Percentiles rank a stretch among this genome's conserved stretches.
phyloP scores from a whole-genome alignment of 2,329 filamentous ascomycete species.

The Fusarium nodosum region DNA sequence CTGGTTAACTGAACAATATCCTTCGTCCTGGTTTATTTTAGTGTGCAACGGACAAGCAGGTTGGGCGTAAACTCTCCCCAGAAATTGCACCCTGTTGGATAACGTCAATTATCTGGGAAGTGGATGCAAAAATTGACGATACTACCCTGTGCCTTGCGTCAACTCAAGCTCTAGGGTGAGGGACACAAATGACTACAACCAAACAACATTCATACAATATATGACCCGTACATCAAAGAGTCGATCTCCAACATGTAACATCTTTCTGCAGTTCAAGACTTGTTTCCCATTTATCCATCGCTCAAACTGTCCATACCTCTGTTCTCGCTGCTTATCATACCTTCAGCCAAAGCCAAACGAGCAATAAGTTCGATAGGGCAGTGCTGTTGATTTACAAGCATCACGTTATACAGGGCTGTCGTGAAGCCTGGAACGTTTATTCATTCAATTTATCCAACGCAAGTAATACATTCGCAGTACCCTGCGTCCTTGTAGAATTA shows the following conservation, averaged over 20 bases:
- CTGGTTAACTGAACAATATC: background rate
- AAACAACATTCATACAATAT: background rate
- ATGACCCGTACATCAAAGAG: background rate
- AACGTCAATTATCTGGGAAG: slow-evolving; percentile 16
- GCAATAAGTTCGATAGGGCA: background rate
- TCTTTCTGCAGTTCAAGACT: background rate
- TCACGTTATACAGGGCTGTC: slow-evolving; percentile 3
- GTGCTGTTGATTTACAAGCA: background rate
- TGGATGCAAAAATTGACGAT: background rate
- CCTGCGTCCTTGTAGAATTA: background rate
- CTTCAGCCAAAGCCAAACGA: background rate
- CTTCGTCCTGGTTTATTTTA: background rate
- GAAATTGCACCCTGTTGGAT: background rate
- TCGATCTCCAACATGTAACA: background rate
- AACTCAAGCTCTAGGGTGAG: background rate
- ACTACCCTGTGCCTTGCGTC: background rate
- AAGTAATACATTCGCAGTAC: slow-evolving; percentile 6
- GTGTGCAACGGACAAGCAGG: background rate
- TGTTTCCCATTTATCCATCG: background rate
- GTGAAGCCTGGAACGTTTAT: background rate
- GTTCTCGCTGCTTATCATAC: background rate
- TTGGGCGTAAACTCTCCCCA: background rate
- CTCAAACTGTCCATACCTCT: background rate
- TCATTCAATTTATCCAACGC: slow-evolving; percentile 5
- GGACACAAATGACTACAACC: background rate